Conservation (phyloP, 1,284 basidiomycete genomes). For the Xerocomus nothofagi region DNA sequence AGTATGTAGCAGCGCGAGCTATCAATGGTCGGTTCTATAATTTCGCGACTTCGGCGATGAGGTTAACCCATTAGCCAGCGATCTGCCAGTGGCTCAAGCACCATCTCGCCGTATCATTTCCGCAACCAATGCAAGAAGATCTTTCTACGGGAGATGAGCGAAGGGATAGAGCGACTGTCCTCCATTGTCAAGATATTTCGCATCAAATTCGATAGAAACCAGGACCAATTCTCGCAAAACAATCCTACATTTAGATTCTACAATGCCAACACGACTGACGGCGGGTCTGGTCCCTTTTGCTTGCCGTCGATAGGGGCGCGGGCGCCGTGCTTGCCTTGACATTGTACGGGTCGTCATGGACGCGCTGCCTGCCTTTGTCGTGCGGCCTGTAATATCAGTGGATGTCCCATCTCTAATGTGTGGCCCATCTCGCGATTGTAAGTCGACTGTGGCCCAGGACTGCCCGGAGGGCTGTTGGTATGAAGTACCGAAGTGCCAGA, state of each 20-base stretch:
- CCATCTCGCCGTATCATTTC: not conserved
- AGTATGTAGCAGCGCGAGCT: slow-evolving; percentile 15
- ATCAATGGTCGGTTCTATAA: not conserved
- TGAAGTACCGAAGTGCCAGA: not conserved
- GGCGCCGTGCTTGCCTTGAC: too few species aligned
- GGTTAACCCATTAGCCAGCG: not conserved
- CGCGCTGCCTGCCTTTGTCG: too few species aligned
- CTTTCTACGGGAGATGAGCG: not conserved
- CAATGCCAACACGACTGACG: too few species aligned
- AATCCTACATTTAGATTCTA: not conserved
- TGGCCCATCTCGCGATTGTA: too few species aligned
- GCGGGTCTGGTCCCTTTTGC: too few species aligned
- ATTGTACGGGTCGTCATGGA: too few species aligned
- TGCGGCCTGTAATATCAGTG: too few species aligned
- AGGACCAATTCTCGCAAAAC: not conserved
- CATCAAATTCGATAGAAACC: not conserved
- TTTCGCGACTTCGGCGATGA: not conserved
- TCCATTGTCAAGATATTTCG: not conserved
- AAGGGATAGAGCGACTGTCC: not conserved
- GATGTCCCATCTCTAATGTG: too few species aligned
- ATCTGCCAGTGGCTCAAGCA: not conserved
- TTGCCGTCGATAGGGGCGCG: too few species aligned
- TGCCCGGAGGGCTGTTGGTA: too few species aligned
- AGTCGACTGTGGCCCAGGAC: too few species aligned
- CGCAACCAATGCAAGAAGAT: not conserved